Percentiles rank a stretch among this genome's conserved stretches.
These are phyloP conservation scores for Apostasia ramifera DNA, from an alignment of 106 monocot genomes.

Conservation along the genomic window DNA sequence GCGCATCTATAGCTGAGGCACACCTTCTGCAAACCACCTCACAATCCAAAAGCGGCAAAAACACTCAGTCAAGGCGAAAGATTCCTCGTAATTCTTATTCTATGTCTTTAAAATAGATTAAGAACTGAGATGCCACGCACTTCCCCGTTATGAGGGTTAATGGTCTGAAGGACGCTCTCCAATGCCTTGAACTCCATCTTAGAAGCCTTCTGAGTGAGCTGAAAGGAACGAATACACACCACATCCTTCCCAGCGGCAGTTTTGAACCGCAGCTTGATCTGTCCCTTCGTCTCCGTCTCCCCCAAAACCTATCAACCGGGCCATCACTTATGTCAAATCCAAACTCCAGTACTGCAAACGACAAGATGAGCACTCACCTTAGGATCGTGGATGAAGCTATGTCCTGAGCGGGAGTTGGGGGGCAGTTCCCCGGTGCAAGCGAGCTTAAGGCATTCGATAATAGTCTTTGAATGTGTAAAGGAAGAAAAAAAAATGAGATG, in stretches of 20 bases:
- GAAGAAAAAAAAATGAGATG: neutral
- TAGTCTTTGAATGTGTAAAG: constrained; percentile 48
- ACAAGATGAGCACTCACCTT: constrained; percentile 43
- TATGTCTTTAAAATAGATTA: neutral
- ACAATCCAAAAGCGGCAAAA: constrained; percentile 1
- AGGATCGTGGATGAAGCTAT: constrained; percentile 97
- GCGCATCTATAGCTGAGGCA: constrained; percentile 98
- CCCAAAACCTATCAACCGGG: constrained; percentile 23
- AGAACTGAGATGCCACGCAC: constrained; percentile 14
- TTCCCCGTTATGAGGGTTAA: constrained; percentile 92
- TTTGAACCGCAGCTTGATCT: constrained; percentile 96
- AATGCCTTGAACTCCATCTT: constrained; percentile 99
- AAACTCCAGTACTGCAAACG: neutral
- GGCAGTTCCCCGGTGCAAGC: constrained; percentile 94
- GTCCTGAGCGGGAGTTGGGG: constrained; percentile 93
- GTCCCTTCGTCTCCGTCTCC: constrained; percentile 98
- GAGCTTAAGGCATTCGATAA: constrained; percentile 95
- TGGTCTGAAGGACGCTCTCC: constrained; percentile 99
- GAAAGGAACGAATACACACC: constrained; percentile 97
- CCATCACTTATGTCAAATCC: neutral
- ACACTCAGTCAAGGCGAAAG: neutral
- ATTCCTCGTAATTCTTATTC: neutral
- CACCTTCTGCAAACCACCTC: constrained; percentile 60
- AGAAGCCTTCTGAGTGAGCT: constrained; percentile 95
- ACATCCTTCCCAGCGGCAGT: constrained; percentile 95